Evolutionary conservation across 2,329 filamentous ascomycete species (phyloP).

Genomic region (Neocatenulostroma microsporum): DNA sequence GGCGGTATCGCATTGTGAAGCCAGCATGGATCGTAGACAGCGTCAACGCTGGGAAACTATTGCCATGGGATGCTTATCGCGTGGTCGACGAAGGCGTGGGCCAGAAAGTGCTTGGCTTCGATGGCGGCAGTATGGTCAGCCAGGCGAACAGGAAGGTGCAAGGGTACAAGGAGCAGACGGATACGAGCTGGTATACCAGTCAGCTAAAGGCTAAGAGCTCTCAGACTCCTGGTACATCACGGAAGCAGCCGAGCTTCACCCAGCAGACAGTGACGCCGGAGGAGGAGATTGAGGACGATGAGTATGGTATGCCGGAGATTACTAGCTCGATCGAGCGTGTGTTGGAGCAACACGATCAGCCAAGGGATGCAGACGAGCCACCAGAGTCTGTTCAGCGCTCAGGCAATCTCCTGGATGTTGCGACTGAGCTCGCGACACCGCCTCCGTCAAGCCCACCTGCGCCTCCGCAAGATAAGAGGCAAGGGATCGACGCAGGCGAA

Average conservation of each 20-base stretch:
- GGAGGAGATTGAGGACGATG: constrained; percentile 26
- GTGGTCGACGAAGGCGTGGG: constrained; percentile 75
- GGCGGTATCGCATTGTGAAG: constrained; percentile 82
- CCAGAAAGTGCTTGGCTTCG: constrained; percentile 66
- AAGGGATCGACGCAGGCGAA: neutral
- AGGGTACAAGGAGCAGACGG: constrained; percentile 74
- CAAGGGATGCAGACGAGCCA: constrained; percentile 3
- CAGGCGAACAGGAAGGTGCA: constrained; percentile 53
- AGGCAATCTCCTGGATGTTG: constrained; percentile 4
- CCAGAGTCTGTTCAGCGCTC: neutral
- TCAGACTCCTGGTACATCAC: constrained; percentile 3
- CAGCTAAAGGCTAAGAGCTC: constrained; percentile 45
- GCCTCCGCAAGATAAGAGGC: neutral
- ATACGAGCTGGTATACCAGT: constrained; percentile 71
- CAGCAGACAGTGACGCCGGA: constrained; percentile 29
- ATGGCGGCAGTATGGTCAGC: constrained; percentile 56
- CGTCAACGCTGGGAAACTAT: constrained; percentile 66
- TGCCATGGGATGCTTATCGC: constrained; percentile 81
- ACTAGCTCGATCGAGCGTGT: constrained; percentile 30
- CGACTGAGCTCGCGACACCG: constrained; percentile 15
- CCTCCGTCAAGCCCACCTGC: constrained; percentile 10
- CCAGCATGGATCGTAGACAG: constrained; percentile 93
- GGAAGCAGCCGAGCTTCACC: constrained; percentile 13
- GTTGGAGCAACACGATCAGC: constrained; percentile 16
- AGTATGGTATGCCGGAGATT: constrained; percentile 23